phyloP scores from a whole-genome alignment of 78 protist species.

The Acrasis kona region DNA sequence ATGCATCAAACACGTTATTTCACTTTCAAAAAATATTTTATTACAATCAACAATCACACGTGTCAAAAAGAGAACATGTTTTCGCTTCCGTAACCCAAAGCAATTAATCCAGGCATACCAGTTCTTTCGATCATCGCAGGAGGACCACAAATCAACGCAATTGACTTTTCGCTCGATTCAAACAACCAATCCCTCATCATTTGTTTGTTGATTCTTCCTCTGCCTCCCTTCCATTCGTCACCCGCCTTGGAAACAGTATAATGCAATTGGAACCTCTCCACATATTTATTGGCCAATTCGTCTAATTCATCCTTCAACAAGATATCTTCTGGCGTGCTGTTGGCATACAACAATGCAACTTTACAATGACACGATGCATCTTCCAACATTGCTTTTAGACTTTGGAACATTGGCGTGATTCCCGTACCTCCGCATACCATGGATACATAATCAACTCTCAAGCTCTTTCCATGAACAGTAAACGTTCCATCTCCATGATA shows the following conservation, averaged over 20 bases:
- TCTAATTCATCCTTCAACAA: conserved; percentile 37
- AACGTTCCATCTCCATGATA: conserved; percentile 2
- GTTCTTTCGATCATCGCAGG: conserved; percentile 50
- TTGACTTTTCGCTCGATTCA: neutral
- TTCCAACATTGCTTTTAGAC: conserved; percentile 19
- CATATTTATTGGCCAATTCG: neutral
- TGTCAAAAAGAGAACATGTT: conserved; percentile 4
- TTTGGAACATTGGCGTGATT: conserved; percentile 46
- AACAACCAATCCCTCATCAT: conserved; percentile 5
- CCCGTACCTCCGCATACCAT: conserved; percentile 65
- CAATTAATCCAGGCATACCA: conserved; percentile 28
- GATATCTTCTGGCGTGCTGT: conserved; percentile 45
- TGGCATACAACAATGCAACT: conserved; percentile 41
- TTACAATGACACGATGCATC: conserved; percentile 25
- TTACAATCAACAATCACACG: no score
- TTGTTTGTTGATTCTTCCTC: neutral
- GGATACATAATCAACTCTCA: neutral
- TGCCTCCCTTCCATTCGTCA: conserved; percentile 2
- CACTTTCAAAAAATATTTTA: no score
- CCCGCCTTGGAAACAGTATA: conserved; percentile 1
- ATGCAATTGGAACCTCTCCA: conserved; percentile 1
- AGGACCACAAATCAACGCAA: conserved; percentile 44
- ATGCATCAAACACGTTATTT: no score
- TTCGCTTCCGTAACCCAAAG: neutral
- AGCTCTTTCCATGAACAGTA: neutral